Conservation (phyloP, 176 grass and related monocot species). For the Lolium perenne region DNA sequence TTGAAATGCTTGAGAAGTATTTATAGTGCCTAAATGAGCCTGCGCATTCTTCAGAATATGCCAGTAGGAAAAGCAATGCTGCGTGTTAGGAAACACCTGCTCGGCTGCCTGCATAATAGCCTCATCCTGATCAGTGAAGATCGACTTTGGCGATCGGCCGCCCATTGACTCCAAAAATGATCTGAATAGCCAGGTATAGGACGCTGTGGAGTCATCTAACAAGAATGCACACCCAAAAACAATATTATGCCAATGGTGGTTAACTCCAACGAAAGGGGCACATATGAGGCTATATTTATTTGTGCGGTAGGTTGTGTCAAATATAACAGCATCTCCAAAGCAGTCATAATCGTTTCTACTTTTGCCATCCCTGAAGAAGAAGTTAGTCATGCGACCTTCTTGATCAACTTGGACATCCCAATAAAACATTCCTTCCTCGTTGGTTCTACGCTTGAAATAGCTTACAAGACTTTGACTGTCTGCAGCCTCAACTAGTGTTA, state of each 20-base stretch:
- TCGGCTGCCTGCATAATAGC: slow-evolving; percentile 60
- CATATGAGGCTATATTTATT: slow-evolving; percentile 74
- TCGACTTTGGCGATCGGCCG: slow-evolving; percentile 64
- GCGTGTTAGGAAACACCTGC: slow-evolving; percentile 70
- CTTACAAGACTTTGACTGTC: slow-evolving; percentile 74
- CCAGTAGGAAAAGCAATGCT: slow-evolving; percentile 79
- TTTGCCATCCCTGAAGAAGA: slow-evolving; percentile 87
- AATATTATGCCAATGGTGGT: slow-evolving; percentile 87
- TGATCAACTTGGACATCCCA: slow-evolving; percentile 88
- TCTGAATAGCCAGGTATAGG: slow-evolving; percentile 77
- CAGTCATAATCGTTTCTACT: slow-evolving; percentile 77
- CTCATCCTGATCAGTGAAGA: slow-evolving; percentile 81
- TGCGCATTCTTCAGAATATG: slow-evolving; percentile 74
- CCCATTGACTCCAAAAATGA: slow-evolving; percentile 81
- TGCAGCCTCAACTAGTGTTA: slow-evolving; percentile 64
- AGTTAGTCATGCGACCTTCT: slow-evolving; percentile 70
- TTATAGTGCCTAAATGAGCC: slow-evolving; percentile 70
- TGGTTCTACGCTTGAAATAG: slow-evolving; percentile 81
- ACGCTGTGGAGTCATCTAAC: slow-evolving; percentile 73
- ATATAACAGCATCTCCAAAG: slow-evolving; percentile 86
- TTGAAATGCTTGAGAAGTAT: slow-evolving; percentile 76
- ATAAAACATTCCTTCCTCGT: slow-evolving; percentile 91
- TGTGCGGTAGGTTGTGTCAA: slow-evolving; percentile 75
- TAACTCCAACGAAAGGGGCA: slow-evolving; percentile 77
- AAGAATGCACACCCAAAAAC: slow-evolving; percentile 79